Percentiles rank a stretch among this genome's conserved stretches.
phyloP scores from a whole-genome alignment of 1,284 basidiomycete genomes.

The Earliella scabrosa region DNA sequence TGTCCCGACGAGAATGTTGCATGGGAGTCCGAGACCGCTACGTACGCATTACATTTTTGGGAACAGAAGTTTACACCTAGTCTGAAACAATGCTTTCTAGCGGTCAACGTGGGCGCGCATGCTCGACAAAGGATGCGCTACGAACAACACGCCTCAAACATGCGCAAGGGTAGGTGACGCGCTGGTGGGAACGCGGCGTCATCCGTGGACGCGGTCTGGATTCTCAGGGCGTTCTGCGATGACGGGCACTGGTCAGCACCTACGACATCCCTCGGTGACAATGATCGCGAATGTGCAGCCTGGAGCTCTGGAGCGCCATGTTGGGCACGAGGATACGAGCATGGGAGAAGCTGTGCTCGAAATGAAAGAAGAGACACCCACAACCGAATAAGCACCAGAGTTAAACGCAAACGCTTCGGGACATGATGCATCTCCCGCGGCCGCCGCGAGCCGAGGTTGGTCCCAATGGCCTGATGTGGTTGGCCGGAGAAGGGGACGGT shows the following conservation, averaged over 20 bases:
- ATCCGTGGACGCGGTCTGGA: background rate
- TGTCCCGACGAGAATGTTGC: background rate
- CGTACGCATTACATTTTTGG: conserved; percentile 13
- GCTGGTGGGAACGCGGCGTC: background rate
- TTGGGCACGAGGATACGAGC: background rate
- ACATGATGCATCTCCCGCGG: background rate
- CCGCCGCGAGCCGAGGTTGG: background rate
- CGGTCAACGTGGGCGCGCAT: background rate
- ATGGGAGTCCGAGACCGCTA: conserved; percentile 3
- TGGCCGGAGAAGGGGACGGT: background rate
- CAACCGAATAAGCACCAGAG: conserved; percentile 10
- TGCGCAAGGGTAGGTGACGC: no score
- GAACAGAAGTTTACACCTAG: background rate
- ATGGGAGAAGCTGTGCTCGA: conserved; percentile 7
- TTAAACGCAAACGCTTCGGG: conserved; percentile 3
- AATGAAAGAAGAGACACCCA: background rate
- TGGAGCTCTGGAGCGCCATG: background rate
- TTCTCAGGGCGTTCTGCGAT: background rate
- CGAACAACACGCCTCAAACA: background rate
- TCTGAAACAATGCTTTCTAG: background rate
- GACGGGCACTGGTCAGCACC: background rate
- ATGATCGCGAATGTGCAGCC: background rate
- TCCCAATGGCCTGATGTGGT: background rate
- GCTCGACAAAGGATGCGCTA: background rate
- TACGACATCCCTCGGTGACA: background rate